phyloP scores from a whole-genome alignment of 1,139 yeast genomes.

The Kurtzmaniella quercitrusa region DNA sequence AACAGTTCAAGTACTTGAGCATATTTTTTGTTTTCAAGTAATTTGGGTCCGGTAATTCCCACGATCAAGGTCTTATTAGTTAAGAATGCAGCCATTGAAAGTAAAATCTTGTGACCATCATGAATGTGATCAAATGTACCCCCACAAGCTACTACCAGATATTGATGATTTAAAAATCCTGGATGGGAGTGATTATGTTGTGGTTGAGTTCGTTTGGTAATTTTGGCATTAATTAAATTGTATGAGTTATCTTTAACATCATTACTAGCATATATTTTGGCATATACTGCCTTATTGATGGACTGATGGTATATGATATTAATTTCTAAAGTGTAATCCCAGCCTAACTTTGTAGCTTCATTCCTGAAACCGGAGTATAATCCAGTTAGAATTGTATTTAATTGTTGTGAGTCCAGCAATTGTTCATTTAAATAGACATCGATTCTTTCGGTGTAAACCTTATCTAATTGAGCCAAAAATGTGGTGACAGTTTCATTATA shows the following conservation, averaged over 20 bases:
- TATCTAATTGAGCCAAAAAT: slow-evolving; percentile 11
- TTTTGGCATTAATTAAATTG: neutral
- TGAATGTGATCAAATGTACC: slow-evolving; percentile 98
- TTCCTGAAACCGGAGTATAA: slow-evolving; percentile 24
- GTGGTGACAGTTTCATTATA: slow-evolving; percentile 19
- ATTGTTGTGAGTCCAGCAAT: slow-evolving; percentile 16
- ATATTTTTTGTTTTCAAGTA: slow-evolving; percentile 72
- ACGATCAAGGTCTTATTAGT: slow-evolving; percentile 55
- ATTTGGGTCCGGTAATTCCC: slow-evolving; percentile 80
- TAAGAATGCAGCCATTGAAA: slow-evolving; percentile 68
- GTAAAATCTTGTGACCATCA: slow-evolving; percentile 86
- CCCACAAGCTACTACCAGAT: slow-evolving; percentile 59
- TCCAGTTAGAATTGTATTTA: slow-evolving; percentile 24
- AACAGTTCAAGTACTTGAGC: slow-evolving; percentile 62
- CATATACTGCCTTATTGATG: neutral
- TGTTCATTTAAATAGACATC: slow-evolving; percentile 21
- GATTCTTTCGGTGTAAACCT: slow-evolving; percentile 10
- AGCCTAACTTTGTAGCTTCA: slow-evolving; percentile 16
- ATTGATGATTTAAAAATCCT: neutral
- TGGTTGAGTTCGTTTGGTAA: neutral
- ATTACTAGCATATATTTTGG: neutral
- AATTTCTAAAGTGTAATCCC: slow-evolving; percentile 26
- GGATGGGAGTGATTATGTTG: neutral
- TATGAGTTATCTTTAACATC: neutral
- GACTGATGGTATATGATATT: slow-evolving; percentile 25